These are phyloP conservation scores for Boletus subluridellus DNA, from an alignment of 1,284 basidiomycete species.

Conservation along the genomic window DNA sequence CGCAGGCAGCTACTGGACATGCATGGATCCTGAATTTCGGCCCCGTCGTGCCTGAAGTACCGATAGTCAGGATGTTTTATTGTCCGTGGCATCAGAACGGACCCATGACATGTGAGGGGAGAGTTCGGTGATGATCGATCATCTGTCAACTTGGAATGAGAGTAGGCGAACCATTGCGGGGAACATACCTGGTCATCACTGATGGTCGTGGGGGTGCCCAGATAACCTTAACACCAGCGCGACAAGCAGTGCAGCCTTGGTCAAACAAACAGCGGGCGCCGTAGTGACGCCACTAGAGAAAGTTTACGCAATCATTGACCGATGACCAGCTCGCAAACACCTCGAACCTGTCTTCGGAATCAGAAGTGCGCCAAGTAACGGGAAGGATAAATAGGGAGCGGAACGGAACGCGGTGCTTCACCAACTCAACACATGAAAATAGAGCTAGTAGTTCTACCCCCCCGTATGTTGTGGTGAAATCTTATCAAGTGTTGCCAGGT, in stretches of 20 bases:
- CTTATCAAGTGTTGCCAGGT: background rate
- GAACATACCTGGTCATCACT: background rate
- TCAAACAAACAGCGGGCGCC: background rate
- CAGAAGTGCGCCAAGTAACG: background rate
- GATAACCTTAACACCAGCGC: background rate
- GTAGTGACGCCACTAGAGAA: background rate
- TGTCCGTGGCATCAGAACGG: background rate
- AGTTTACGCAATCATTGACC: background rate
- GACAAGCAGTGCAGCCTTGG: background rate
- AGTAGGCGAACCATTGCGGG: background rate
- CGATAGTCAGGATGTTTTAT: conserved; percentile 4
- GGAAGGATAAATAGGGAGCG: background rate
- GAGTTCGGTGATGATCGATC: background rate
- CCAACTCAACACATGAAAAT: background rate
- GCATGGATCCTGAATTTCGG: conserved; percentile 1
- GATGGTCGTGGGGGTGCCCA: background rate
- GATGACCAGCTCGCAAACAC: too few species aligned
- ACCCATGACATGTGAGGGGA: background rate
- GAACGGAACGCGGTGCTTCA: background rate
- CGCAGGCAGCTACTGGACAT: background rate
- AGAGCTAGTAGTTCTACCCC: background rate
- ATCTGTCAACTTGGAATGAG: background rate
- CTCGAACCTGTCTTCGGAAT: background rate
- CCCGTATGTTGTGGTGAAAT: background rate
- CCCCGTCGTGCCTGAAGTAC: background rate